Base-by-base conservation (phyloP, 108 stramenopile species). In the Cyclotella baltica region DNA sequence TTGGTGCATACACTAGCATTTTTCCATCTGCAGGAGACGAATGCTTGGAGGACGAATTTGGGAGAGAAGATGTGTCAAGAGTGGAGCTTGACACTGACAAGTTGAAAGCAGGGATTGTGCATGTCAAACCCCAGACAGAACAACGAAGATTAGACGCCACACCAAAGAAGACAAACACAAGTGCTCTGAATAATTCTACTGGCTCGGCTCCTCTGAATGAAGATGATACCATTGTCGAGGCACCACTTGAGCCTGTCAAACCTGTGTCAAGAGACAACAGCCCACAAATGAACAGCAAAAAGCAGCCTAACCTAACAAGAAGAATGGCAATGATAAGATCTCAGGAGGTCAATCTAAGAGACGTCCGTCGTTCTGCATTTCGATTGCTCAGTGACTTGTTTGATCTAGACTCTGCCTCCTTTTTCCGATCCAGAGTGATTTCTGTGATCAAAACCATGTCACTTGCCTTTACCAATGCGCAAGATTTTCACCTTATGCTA, bases 401-500 rank as follows among this genome's bases (percentile, higher is more conserved):
- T 57, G 90, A 90, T 66, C 90, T 96, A 38, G 96, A 94, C 55
- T 90, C 92, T 80, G 96, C 96, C 9, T 90, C 89, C 8, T 96
- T 96, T 67, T 85, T 94, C 29, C 89, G 96, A 11, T 89, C 85
- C 43, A 83, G 88, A 35, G 81, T 96, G 77, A 78, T 96, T 27
- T 83, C 93, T 30, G 96, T 88, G 23, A 51, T 96, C 31, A 91
- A 92, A 47, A 93, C 93, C 18, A 89, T 90, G 64, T 90, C 92
- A 0, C 89, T 92, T 3, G 89, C 89, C 8, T 83, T 94, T 23
- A 89, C 96, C 27, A 87, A 78, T 74, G 84, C 67, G 13, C 78
- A 81, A 35, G 90, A 88, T 61, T 96, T 96, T 67, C 85, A 92
- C 28, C 82, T 83, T 35, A 80, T 88, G 55, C 85, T 96, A 1